Base-by-base conservation (phyloP, 169 alveolate genomes). In the Plasmodium gallinaceum region DNA sequence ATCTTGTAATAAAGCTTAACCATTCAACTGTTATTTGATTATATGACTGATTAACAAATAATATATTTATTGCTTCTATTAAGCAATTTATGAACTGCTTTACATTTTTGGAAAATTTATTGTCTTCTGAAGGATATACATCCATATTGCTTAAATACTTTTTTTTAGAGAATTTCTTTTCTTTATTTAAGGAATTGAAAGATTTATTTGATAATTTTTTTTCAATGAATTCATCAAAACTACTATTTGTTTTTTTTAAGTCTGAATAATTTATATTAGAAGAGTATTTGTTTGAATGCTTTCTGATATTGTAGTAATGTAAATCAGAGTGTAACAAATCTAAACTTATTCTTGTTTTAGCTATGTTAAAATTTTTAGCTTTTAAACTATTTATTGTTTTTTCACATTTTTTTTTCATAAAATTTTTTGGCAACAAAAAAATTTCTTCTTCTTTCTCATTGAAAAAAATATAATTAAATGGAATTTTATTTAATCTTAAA, bases 1-100 rank as follows among this genome's bases (percentile, higher is more conserved):
- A 86, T 72, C 92, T 46, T 42, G 60, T 72, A 42, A 86, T 69
- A 64, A 86, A 86, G 52, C 92, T 86, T 10, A 86, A 42, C 92
- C 92, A 86, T 48, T 86, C 92, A 32, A 86, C 92, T 12, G 75
- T 58, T 86, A 86, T 86, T 45, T 72, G 65, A 54, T 71, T 72
- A 37, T 86, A 71, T 8, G 88, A 86, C 52, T 86, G 88, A 71
- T 86, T 86, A 58, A 86, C 75, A 64, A 70, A 86, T 39, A 86
- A 22, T 5, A 72, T 58, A 74, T 86, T 86, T 37, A 86, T 86
- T 43, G 92, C 86, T 43, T 72, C 92, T 24, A 72, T 71, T 24
- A 86, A 32, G 22, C 88, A 86, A 60, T 72, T 71, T 20, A 51
- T 86, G 71, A 86, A 86, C 69, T 86, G 87, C 1, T 39, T 83